These are phyloP conservation scores for Rubroshorea leprosula DNA, from an alignment of 345 rosid species.

Conservation along the genomic window DNA sequence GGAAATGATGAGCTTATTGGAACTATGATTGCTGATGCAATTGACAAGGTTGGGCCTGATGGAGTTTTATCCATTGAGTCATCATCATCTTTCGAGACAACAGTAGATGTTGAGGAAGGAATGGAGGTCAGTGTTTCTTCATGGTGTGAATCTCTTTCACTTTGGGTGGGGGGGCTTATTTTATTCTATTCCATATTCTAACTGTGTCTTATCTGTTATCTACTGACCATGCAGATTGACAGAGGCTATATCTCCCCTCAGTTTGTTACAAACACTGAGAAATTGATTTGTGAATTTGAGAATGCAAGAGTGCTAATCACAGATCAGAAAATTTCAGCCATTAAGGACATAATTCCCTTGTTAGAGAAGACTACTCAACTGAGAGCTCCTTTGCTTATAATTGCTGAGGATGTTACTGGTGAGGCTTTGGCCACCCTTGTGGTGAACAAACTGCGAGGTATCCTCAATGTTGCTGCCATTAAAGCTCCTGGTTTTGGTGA, in stretches of 20 bases:
- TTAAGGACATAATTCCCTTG: slow-evolving; percentile 87
- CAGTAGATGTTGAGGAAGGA: slow-evolving; percentile 97
- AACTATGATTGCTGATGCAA: slow-evolving; percentile 94
- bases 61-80: slow-evolving; percentile 98
- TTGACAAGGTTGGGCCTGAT: slow-evolving; percentile 98
- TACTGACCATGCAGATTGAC: slow-evolving; percentile 53
- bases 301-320: slow-evolving; percentile 87
- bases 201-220: neutral
- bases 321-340: slow-evolving; percentile 89
- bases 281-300: slow-evolving; percentile 84
- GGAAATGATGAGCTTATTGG: slow-evolving; percentile 97
- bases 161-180: no score
- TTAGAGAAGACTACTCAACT: slow-evolving; percentile 91
- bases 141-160: no score
- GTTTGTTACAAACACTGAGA: slow-evolving; percentile 91
- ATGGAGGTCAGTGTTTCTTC: slow-evolving; percentile 58
- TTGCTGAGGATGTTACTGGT: slow-evolving; percentile 94
- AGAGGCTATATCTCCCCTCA: slow-evolving; percentile 96
- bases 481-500: slow-evolving; percentile 98
- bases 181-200: neutral
- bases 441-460: slow-evolving; percentile 91
- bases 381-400: slow-evolving; percentile 83
- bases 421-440: slow-evolving; percentile 96
- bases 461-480: slow-evolving; percentile 84
- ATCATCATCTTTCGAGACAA: slow-evolving; percentile 93